Base-by-base conservation (phyloP, 192 early-diverging fungal genomes). In the Mortierella antarctica region DNA sequence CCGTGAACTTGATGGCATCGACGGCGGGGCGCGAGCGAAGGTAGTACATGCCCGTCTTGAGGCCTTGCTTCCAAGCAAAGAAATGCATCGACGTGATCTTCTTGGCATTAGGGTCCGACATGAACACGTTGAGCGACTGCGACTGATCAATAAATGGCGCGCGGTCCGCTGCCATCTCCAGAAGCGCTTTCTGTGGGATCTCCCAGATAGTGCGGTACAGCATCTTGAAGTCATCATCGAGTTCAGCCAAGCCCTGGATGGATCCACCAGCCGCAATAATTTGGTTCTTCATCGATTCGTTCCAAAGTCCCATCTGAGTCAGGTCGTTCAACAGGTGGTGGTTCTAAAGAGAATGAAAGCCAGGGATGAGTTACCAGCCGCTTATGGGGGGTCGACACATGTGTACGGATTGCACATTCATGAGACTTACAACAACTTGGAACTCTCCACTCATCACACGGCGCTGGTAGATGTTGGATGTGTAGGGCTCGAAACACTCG, bases 1-100 rank as follows among this genome's bases (percentile, higher is more conserved):
- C 94, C 10, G 97, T 99, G 70, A 99, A 99, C 90, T 99, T 95
- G 84, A 98, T 98, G 1, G 96, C 96, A 74, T 98, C 96, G 14
- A 91, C 95, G 11, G 96, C 96, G 18, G 96, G 96, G 55, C 95
- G 89, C 7, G 96, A 94, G 59, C 96, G 92, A 65, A 97, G 84
- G 78, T 98, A 98, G 84, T 99, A 98, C 97, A 97, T 97, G 65
- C 96, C 96, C n/a, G 96, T 98, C 91, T 98, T 99, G 46, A 98
- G 87, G 2, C 96, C 96, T 86, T 95, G 92, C 83, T 93, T 93
- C 96, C 96, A 99, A 2, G 93, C 96, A 83, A 97, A 96, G 76
- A 99, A 98, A 83, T 99, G 97, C 97, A 99, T 99, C 20, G 90
- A 92, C 2, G 97, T 96, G 56, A 99, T 92, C 87, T 96, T 97